Evolutionary conservation across 139 green algal genomes (phyloP), one percentile per base, ranked within the genome.

Genomic region (Chlorella sp.): DNA sequence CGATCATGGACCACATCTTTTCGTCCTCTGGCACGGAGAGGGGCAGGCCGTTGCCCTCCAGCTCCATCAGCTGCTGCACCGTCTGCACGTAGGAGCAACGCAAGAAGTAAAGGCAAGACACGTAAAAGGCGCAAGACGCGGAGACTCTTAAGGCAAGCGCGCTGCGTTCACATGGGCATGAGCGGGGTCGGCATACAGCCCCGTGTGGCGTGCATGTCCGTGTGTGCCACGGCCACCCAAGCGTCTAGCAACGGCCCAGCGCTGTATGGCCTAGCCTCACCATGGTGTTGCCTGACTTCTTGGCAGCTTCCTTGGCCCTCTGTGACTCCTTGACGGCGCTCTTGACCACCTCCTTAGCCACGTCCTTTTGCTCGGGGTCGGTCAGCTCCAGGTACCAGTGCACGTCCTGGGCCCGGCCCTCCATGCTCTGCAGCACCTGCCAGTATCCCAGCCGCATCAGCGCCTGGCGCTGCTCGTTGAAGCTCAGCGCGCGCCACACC

Each of bases 1-100:
- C 80, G 3, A 75, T 27, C 80, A 85, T 85, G 49, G 31, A 63
- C 80, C 80, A 85, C 34, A 82, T 77, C 69, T 85, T 85, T 35
- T 85, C 80, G 64, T 85, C 80, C 64, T 81, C 79, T 2, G 76
- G 66, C 27, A 81, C 71, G 3, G 35, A 32, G 31, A 81, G 64
- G 27, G 50, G 34, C 14, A 59, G 31, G 3, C 69, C 69, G 69
- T 74, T 74, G 5, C 69, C 69, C 5, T 59, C 2, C 23, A 74
- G 69, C 14, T 49, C 27, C 31, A 51, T 10, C 30, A 74, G 69
- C 69, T 67, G 50, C 6, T 42, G 51, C 20, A 65, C 51, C 2
- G 74, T 35, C 79, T 84, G 70, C 79, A 71, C 23, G 67, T n/a
- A n/a, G n/a, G n/a, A n/a, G n/a, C n/a, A n/a, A n/a, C n/a, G n/a